phyloP scores from a whole-genome alignment of 2,329 filamentous ascomycete genomes.

The Rasamsonia emersonii region DNA sequence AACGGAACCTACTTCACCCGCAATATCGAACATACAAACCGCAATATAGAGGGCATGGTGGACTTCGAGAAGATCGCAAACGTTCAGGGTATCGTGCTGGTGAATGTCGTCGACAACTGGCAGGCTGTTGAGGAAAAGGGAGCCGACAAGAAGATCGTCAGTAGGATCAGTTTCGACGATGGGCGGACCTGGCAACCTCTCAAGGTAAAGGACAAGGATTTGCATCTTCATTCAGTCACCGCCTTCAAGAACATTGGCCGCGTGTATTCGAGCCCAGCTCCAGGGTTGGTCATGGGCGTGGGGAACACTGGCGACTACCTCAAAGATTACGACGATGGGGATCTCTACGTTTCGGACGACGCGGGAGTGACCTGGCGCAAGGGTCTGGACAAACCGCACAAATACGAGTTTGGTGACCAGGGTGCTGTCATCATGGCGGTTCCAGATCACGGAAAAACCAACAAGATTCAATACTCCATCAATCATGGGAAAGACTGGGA shows the following conservation, averaged over 20 bases:
- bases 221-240: constrained; percentile 91
- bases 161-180: constrained; percentile 89
- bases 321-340: constrained; percentile 60
- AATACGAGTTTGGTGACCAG: constrained; percentile 93
- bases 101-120: constrained; percentile 84
- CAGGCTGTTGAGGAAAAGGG: constrained; percentile 56
- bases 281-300: constrained; percentile 86
- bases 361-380: constrained; percentile 78
- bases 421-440: constrained; percentile 83
- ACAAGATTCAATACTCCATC: constrained; percentile 65
- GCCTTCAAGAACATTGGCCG: constrained; percentile 72
- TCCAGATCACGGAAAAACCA: constrained; percentile 53
- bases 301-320: constrained; percentile 79
- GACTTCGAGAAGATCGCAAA: constrained; percentile 92
- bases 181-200: constrained; percentile 74
- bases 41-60: constrained; percentile 64
- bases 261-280: constrained; percentile 88
- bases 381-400: constrained; percentile 69
- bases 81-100: constrained; percentile 84
- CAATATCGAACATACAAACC: constrained; percentile 88
- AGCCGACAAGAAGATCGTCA: constrained; percentile 54
- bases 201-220: constrained; percentile 54
- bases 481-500: constrained; percentile 85
- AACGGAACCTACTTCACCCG: constrained; percentile 93
- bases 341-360: constrained; percentile 83